Evolutionary conservation across 495 filamentous ascomycete genomes (phyloP).

Genomic region (Durotheca rogersii): DNA sequence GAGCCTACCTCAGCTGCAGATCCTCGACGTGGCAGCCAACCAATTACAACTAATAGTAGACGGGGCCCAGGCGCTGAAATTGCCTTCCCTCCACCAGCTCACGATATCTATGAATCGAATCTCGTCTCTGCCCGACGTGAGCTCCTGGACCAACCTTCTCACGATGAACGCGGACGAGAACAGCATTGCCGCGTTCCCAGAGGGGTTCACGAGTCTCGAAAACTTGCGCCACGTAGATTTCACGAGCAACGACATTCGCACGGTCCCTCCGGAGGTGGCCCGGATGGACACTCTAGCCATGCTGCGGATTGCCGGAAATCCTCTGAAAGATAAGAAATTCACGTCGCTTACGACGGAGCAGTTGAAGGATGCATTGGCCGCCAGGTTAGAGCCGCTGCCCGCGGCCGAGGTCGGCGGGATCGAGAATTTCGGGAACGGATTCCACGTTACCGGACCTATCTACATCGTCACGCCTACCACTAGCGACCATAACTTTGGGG

Average conservation of each 20-base stretch:
- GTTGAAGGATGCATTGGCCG: constrained; percentile 73
- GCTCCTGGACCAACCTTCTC: constrained; percentile 67
- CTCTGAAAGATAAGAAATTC: constrained; percentile 81
- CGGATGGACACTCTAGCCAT: constrained; percentile 74
- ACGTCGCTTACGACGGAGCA: constrained; percentile 76
- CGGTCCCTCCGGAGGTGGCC: constrained; percentile 74
- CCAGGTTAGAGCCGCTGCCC: constrained; percentile 62
- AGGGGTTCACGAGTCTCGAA: constrained; percentile 66
- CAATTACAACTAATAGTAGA: constrained; percentile 45
- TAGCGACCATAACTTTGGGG: background rate
- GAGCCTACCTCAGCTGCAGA: constrained; percentile 62
- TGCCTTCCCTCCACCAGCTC: constrained; percentile 75
- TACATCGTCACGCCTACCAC: background rate
- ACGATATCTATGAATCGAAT: constrained; percentile 77
- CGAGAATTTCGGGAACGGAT: constrained; percentile 32
- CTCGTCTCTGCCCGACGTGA: constrained; percentile 65
- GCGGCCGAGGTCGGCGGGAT: constrained; percentile 21
- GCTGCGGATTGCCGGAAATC: constrained; percentile 80
- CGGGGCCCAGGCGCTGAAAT: constrained; percentile 26
- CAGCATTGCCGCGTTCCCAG: constrained; percentile 67
- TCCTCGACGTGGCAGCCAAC: constrained; percentile 76
- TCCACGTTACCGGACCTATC: constrained; percentile 7
- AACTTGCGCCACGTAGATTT: constrained; percentile 75
- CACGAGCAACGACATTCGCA: constrained; percentile 75
- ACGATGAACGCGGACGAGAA: constrained; percentile 81